These are phyloP conservation scores for Citrus unshiu DNA, from an alignment of 345 rosid species.

Conservation along the genomic window DNA sequence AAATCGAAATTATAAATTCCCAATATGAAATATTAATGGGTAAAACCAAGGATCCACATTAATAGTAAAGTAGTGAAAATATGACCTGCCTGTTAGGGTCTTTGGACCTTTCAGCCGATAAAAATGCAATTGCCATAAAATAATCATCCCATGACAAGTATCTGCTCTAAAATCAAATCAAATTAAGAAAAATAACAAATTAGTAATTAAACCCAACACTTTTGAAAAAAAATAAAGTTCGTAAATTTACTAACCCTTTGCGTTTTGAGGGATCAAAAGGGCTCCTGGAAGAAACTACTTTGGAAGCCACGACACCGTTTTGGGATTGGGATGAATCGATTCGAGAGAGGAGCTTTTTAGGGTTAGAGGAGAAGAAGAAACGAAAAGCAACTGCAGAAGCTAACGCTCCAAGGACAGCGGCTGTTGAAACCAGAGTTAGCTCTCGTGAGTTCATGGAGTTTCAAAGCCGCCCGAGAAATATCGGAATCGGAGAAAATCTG, in stretches of 20 bases:
- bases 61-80: not conserved
- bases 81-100: constrained; percentile 97
- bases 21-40: not conserved
- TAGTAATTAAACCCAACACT: too few relatives aligned
- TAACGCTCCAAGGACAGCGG: constrained; percentile 62
- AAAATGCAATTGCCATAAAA: constrained; percentile 85
- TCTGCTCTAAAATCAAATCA: constrained; percentile 31
- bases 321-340: constrained; percentile 14
- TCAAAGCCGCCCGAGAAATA: not conserved
- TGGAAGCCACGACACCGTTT: constrained; percentile 30
- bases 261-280: constrained; percentile 83
- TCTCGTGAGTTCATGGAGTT: constrained; percentile 62
- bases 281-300: constrained; percentile 32
- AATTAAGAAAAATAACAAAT: not conserved
- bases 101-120: constrained; percentile 84
- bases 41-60: not conserved
- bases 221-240: too few relatives aligned
- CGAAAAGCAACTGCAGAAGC: constrained; percentile 58
- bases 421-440: constrained; percentile 50
- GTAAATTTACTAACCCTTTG: constrained; percentile 45
- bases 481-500: constrained; percentile 1
- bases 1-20: not conserved
- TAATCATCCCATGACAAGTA: constrained; percentile 96
- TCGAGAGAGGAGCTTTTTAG: constrained; percentile 28
- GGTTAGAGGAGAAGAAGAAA: constrained; percentile 45